Evolutionary conservation across 345 rosid species (phyloP), one percentile per base, ranked within the genome.

Genomic region (Syzygium aromaticum): DNA sequence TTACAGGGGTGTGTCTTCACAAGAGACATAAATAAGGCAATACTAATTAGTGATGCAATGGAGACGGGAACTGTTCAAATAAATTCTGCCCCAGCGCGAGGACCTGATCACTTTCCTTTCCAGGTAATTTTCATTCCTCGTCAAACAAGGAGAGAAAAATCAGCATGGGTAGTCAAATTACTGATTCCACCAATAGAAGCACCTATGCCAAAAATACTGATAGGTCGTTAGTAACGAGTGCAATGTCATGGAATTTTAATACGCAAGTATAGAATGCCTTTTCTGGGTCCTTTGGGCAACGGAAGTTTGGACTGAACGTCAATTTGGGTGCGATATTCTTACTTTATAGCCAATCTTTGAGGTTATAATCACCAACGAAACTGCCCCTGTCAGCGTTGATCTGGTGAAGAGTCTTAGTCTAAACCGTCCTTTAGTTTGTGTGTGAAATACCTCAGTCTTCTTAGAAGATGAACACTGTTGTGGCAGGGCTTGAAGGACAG

Each of bases 1-100:
- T 85, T 88, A 86, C 91, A 95, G 98, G 99, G 99, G 11, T 98
- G 99, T 87, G 93, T 96, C 12, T 98, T 98, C 92, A 98, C 99
- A 3, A 98, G 92, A 89, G 99, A 98, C 90, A 94, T 98, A 84
- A 96, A 95, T 89, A 98, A 96, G 89, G 99, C 99, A 17, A 89
- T 98, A 77, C 78, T 98, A 91, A 94, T 96, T 84, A 93, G 99
- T 80, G 99, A 98, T 83, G 99, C 99, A 85, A 98, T 98, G 99
- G 99, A 98, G 91, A 94, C 99, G 0, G 99, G 99, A 49, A 98
- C 99, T 0, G 99, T 98, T 90, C 99, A 95, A 92, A 98, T 98
- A 85, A 98, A 98, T 95, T 98, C 99, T 2, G 99, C 99, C 2
- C 99, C 99, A 8, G 99, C 99, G 90, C 96, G 99, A 17, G 99